phyloP scores from a whole-genome alignment of 2,329 filamentous ascomycete species.

The Microsporum audouinii region DNA sequence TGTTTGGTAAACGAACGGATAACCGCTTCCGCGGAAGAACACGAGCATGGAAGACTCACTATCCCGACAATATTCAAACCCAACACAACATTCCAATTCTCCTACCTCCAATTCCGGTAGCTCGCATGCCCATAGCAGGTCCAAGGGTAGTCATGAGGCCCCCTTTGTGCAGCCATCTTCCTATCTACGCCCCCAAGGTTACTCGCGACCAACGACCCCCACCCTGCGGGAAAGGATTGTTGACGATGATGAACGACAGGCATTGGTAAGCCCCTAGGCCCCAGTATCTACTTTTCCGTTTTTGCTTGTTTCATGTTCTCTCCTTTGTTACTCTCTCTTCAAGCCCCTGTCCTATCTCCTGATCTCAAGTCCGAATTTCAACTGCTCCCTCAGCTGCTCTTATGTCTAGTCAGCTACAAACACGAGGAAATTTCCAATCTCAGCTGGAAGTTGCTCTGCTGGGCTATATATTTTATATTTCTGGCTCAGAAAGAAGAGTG shows the following conservation, averaged over 20 bases:
- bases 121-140: conserved; percentile 11
- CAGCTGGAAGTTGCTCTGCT: background rate
- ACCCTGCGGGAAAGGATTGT: conserved; percentile 34
- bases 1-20: background rate
- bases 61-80: conserved; percentile 15
- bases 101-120: conserved; percentile 10
- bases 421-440: background rate
- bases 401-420: background rate
- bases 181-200: conserved; percentile 33
- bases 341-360: background rate
- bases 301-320: conserved; percentile 5
- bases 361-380: background rate
- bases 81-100: conserved; percentile 7
- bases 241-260: conserved; percentile 40
- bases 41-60: conserved; percentile 21
- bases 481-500: background rate
- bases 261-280: conserved; percentile 31
- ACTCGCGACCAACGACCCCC: conserved; percentile 33
- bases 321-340: background rate
- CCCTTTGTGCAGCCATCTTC: conserved; percentile 40
- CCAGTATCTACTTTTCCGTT: conserved; percentile 7
- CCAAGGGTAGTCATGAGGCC: conserved; percentile 31
- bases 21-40: conserved; percentile 1
- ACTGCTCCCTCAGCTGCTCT: background rate
- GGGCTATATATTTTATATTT: background rate